These are phyloP conservation scores for Suillus discolor DNA, from an alignment of 768 basidiomycete species.

Conservation along the genomic window DNA sequence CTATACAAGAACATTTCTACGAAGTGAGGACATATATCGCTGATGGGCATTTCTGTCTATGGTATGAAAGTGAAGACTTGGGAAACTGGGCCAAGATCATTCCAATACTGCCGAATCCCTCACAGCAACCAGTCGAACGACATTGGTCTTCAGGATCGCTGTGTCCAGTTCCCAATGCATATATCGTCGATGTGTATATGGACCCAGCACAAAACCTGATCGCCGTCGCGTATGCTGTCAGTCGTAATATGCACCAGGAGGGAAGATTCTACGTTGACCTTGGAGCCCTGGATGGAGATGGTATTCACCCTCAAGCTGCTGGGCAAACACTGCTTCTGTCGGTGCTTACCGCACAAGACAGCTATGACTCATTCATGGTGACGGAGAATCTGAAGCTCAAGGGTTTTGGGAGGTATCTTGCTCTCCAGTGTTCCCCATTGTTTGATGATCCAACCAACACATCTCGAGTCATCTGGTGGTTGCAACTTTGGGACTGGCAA, in stretches of 20 bases:
- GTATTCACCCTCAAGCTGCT: neutral
- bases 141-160: neutral
- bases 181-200: neutral
- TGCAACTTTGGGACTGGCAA: conserved; percentile 12
- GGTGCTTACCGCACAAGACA: neutral
- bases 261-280: neutral
- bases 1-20: neutral
- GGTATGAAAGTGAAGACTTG: neutral
- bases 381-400: neutral
- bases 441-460: neutral
- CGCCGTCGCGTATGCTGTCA: neutral
- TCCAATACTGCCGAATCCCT: neutral
- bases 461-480: neutral
- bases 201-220: neutral
- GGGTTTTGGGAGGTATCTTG: conserved; percentile 1
- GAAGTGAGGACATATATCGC: neutral
- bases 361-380: neutral
- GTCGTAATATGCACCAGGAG: neutral
- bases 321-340: neutral
- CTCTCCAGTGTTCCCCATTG: neutral
- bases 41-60: conserved; percentile 1
- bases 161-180: neutral
- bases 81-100: neutral
- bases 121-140: neutral
- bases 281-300: neutral